Evolutionary conservation across 306 rosid genomes (phyloP), one percentile per base, ranked within the genome.

Genomic region (Neltuma alba): DNA sequence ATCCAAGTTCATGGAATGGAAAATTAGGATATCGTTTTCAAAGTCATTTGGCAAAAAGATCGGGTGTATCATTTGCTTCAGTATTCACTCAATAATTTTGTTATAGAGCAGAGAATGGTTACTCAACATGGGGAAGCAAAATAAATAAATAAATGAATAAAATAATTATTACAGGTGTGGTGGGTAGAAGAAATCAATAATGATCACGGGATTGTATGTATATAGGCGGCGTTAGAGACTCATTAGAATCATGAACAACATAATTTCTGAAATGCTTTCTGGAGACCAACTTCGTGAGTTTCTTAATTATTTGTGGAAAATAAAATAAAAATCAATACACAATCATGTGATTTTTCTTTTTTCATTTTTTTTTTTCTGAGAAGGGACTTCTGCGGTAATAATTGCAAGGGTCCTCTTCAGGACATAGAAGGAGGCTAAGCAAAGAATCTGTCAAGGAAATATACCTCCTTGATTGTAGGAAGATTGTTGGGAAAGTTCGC

Each of bases 381-480:
- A n/a, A 50, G 61, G 28, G 61, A 54, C 14, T 9, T 54, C 61
- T 8, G 3, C 2, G 14, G 61, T 21, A 21, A n/a, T 54, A 21
- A 57, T 25, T 62, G 68, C 40, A 62, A 15, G 23, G 15, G 40
- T 27, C 14, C 21, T 2, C 68, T 6, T 62, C 36, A n/a, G n/a
- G n/a, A n/a, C n/a, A 57, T 30, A 30, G 36, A n/a, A n/a, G 3
- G 4, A 62, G 31, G 33, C 23, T 13, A 60, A 60, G 13, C 36
- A 28, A 28, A 60, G 15, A 27, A 62, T 62, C 41, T 16, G 15
- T 30, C 1, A 14, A 31, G 20, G 10, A 64, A 64, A 18, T 64
- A 64, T 64, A n/a, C n/a, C 28, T 64, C 44, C 70, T 64, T 64
- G 25, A 34, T 64, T 64, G 40, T 20, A 4, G 70, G 70, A 20